Evolutionary conservation across 805 yeast species (phyloP).

Genomic region (Candida qinlingensis): DNA sequence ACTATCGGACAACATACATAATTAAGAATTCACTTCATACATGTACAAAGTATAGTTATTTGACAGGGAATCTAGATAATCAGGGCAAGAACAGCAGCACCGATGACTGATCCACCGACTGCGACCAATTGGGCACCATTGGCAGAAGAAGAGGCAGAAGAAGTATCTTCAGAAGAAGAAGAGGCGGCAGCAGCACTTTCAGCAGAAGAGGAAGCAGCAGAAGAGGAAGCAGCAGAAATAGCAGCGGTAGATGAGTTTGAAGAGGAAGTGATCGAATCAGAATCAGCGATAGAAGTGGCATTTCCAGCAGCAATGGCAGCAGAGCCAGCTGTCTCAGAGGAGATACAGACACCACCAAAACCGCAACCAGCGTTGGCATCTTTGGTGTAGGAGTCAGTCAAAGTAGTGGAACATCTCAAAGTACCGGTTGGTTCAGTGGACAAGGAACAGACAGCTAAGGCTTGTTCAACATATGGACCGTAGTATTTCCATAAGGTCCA

Average conservation of each 20-base stretch:
- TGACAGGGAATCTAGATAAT: background rate
- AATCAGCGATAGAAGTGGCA: constrained; percentile 7
- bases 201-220: constrained; percentile 9
- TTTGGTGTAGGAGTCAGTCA: constrained; percentile 13
- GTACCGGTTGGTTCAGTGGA: constrained; percentile 27
- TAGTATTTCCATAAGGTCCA: constrained; percentile 34
- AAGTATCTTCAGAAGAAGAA: background rate
- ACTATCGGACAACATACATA: too few species aligned
- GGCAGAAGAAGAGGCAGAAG: constrained; percentile 6
- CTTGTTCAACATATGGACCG: constrained; percentile 24
- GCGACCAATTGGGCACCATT: constrained; percentile 5
- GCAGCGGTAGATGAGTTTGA: constrained; percentile 7
- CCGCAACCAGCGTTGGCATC: constrained; percentile 16
- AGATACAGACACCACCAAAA: constrained; percentile 11
- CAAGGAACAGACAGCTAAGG: constrained; percentile 25
- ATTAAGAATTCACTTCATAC: too few species aligned
- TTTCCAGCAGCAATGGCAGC: constrained; percentile 4
- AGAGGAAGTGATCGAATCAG: background rate
- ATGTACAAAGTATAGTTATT: too few species aligned
- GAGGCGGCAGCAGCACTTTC: constrained; percentile 8
- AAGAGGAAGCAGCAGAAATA: constrained; percentile 6
- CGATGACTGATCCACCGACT: constrained; percentile 6
- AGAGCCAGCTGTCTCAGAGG: background rate
- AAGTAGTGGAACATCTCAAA: constrained; percentile 19
- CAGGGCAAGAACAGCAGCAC: constrained; percentile 6